These are phyloP conservation scores for Stenogyne calaminthoides DNA, from an alignment of 305 asterid species.

Conservation along the genomic window DNA sequence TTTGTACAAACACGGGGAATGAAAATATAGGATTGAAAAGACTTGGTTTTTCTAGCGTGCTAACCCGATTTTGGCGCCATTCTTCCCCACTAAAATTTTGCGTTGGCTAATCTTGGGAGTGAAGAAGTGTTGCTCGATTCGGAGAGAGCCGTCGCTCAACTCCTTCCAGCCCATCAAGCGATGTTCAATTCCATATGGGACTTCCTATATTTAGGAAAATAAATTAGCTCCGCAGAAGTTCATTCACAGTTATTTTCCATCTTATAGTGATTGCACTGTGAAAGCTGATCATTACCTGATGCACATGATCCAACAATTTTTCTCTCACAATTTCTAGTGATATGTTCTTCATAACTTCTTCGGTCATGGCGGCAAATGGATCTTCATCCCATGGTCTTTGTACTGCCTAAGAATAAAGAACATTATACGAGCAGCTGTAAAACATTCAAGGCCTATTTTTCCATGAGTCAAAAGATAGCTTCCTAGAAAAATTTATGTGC, in stretches of 20 bases:
- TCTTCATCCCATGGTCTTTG: slow-evolving; percentile 96
- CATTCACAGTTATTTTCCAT: slow-evolving; percentile 18
- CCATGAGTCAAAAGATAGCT: neutral
- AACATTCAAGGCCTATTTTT: slow-evolving; percentile 19
- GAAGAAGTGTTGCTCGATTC: slow-evolving; percentile 96
- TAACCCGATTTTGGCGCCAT: slow-evolving; percentile 89
- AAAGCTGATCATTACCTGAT: slow-evolving; percentile 60
- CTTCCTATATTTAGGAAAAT: slow-evolving; percentile 55
- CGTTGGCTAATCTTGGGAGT: slow-evolving; percentile 93
- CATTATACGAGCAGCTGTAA: slow-evolving; percentile 19
- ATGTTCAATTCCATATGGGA: slow-evolving; percentile 89
- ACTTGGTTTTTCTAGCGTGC: slow-evolving; percentile 23
- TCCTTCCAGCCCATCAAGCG: slow-evolving; percentile 95
- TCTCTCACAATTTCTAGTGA: slow-evolving; percentile 92
- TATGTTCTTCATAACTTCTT: slow-evolving; percentile 91
- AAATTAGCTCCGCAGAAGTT: slow-evolving; percentile 6
- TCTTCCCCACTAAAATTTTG: slow-evolving; percentile 85
- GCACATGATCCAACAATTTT: slow-evolving; percentile 78
- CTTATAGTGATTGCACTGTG: neutral
- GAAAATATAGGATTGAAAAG: too few species aligned
- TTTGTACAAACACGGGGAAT: neutral
- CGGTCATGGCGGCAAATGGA: slow-evolving; percentile 72
- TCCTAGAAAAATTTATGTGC: neutral
- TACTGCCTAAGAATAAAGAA: slow-evolving; percentile 57
- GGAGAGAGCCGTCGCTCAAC: slow-evolving; percentile 81